Conservation (phyloP, 768 basidiomycete species). For the Hortiboletus flavorubellus region DNA sequence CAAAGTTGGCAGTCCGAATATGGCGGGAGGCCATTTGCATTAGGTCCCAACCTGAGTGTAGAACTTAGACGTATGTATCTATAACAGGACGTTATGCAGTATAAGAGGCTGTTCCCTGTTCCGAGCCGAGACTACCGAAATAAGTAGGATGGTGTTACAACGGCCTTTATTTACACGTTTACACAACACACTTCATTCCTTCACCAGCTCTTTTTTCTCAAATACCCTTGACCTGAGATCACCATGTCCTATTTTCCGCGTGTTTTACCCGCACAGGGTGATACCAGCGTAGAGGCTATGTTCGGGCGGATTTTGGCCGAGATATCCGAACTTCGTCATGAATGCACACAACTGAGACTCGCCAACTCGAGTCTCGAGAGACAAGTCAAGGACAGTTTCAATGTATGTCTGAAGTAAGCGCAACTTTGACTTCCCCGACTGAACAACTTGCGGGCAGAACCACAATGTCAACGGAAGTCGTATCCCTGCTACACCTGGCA, state of each 20-base stretch:
- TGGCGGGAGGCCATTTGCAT: no score
- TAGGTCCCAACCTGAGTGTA: no score
- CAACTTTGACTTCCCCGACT: neutral
- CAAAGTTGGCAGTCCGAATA: neutral
- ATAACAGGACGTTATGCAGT: no score
- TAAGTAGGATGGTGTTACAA: no score
- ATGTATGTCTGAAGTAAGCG: constrained; percentile 39
- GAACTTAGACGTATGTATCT: no score
- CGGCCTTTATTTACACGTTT: constrained; percentile 3
- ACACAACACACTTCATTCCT: neutral
- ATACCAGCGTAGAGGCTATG: constrained; percentile 50
- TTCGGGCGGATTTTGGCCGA: constrained; percentile 67
- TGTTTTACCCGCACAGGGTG: constrained; percentile 19
- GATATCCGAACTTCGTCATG: constrained; percentile 71
- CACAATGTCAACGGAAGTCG: constrained; percentile 30
- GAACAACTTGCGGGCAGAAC: constrained; percentile 15
- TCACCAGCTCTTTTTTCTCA: neutral
- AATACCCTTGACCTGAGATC: constrained; percentile 33
- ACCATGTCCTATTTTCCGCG: constrained; percentile 23
- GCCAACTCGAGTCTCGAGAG: constrained; percentile 76
- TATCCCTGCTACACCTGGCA: constrained; percentile 40
- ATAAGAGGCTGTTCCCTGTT: no score
- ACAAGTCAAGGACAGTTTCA: constrained; percentile 65
- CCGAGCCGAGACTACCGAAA: no score
- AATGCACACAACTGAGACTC: constrained; percentile 71